A percentile compares a stretch with the other conserved stretches of the same genome.
These are phyloP conservation scores for Phytophthora pinifolia DNA, from an alignment of 352 stramenopile species.

Conservation along the genomic window DNA sequence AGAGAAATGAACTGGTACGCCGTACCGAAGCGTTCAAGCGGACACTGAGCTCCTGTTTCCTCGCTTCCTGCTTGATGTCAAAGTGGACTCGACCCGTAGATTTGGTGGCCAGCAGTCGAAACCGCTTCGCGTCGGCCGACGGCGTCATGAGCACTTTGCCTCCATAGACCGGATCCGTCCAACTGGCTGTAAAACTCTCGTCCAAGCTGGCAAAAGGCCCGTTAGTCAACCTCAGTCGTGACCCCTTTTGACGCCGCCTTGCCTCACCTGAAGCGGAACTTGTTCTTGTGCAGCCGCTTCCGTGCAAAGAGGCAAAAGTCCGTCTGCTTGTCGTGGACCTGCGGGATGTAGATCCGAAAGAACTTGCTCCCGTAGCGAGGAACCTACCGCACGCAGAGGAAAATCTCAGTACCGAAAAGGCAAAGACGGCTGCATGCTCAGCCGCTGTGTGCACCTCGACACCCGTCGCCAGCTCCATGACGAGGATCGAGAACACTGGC, in stretches of 20 bases:
- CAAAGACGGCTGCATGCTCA: not conserved
- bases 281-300: constrained; percentile 72
- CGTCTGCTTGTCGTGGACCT: constrained; percentile 65
- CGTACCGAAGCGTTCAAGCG: constrained; percentile 54
- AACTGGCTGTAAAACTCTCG: constrained; percentile 60
- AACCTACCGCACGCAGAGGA: constrained; percentile 12
- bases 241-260: not conserved
- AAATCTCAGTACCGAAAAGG: not conserved
- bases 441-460: constrained; percentile 31
- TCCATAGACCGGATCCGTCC: constrained; percentile 59
- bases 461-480: constrained; percentile 62
- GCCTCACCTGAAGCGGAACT: constrained; percentile 71
- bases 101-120: constrained; percentile 51
- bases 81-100: constrained; percentile 52
- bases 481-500: constrained; percentile 49
- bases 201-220: constrained; percentile 38
- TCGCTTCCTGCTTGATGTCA: constrained; percentile 69
- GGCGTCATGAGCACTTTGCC: constrained; percentile 62
- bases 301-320: constrained; percentile 82
- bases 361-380: constrained; percentile 70
- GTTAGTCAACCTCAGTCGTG: not conserved
- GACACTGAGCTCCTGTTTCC: constrained; percentile 73
- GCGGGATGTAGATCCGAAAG: constrained; percentile 74
- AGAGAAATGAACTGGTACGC: not conserved
- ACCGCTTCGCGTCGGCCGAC: constrained; percentile 46